Evolutionary conservation across 2,329 filamentous ascomycete species (phyloP), one percentile per base, ranked within the genome.

Genomic region (Ophiocordyceps robertsii): DNA sequence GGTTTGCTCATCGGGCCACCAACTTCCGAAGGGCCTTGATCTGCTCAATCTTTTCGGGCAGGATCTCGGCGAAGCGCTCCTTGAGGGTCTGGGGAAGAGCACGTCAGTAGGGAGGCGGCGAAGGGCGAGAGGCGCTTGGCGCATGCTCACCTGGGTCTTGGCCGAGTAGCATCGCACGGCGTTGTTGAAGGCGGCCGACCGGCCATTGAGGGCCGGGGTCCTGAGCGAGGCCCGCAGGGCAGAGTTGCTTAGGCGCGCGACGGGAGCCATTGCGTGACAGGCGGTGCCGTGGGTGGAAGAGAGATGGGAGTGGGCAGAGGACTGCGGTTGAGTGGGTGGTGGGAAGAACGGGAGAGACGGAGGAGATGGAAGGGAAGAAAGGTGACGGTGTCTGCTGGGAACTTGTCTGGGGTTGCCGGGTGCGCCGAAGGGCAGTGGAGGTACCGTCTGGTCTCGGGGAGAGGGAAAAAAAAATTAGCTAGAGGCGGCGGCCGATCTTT

Each of bases 21-120:
- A 74, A 94, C 87, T 95, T 95, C 68, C 87, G 80, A 61, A 98
- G 82, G 68, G 87, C 81, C 86, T 98, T 98, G 75, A 98, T 88
- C 80, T 96, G 86, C 73, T 98, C 92, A 63, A 95, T 83, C 80
- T 96, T 93, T 66, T 82, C 87, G 57, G 92, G 92, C 50, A 98
- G 76, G 61, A 90, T 83, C 67, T 92, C 89, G 64, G 90, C 90
- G 67, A 98, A 96, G 63, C 88, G 90, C 67, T 98, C 92, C 77
- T 98, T 98, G 64, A 98, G 72, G 56, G 88, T 88, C 92, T 98
- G 43, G 8, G 36, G 21, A 37, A 17, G 37, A 37, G 16, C 31
- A 37, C 39, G 44, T 46, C 42, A 39, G 31, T 37, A 30, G 33
- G 14, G 32, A 21, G 12, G 17, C 19, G 29, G n/a, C 37, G 30